Conservation (phyloP, 2,329 filamentous ascomycete genomes). For the Cladobotryum mycophilum region DNA sequence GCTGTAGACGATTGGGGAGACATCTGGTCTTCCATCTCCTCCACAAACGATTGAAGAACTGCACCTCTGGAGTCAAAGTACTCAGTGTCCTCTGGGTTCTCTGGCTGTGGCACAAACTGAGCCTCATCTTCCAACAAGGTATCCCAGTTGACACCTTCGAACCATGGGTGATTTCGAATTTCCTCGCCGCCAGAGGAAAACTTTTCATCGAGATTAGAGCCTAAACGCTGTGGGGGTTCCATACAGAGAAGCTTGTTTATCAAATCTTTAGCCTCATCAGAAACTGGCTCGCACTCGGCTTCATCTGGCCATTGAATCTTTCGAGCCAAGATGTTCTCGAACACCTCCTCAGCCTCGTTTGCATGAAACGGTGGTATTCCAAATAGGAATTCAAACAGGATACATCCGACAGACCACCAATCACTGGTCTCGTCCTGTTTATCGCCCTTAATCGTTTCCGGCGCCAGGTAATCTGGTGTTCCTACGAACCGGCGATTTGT, state of each 20-base stretch:
- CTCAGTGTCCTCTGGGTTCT: slow-evolving; percentile 95
- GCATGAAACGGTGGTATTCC: slow-evolving; percentile 93
- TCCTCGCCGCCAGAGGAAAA: slow-evolving; percentile 81
- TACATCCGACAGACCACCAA: slow-evolving; percentile 99
- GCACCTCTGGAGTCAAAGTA: slow-evolving; percentile 94
- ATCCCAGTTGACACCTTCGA: slow-evolving; percentile 81
- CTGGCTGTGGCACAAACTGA: slow-evolving; percentile 85
- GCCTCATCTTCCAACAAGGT: slow-evolving; percentile 90
- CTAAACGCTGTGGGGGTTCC: slow-evolving; percentile 74
- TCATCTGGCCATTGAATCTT: slow-evolving; percentile 91
- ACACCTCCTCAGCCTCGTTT: slow-evolving; percentile 82
- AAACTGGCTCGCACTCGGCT: slow-evolving; percentile 65
- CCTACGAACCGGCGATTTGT: slow-evolving; percentile 90
- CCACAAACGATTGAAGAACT: slow-evolving; percentile 83
- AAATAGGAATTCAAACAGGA: slow-evolving; percentile 92
- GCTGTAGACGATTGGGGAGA: slow-evolving; percentile 66
- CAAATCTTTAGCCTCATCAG: slow-evolving; percentile 83
- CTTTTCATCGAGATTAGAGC: slow-evolving; percentile 78
- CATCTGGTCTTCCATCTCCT: slow-evolving; percentile 86
- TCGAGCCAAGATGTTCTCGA: slow-evolving; percentile 88
- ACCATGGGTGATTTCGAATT: slow-evolving; percentile 86
- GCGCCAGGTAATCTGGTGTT: slow-evolving; percentile 93
- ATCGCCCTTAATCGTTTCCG: slow-evolving; percentile 91
- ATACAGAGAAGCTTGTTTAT: slow-evolving; percentile 88
- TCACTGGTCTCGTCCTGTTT: slow-evolving; percentile 97